Percentiles rank a stretch among this genome's conserved stretches.
Evolutionary conservation across 257 asterid species (phyloP).

Genomic region (Solanum ossicruentum): DNA sequence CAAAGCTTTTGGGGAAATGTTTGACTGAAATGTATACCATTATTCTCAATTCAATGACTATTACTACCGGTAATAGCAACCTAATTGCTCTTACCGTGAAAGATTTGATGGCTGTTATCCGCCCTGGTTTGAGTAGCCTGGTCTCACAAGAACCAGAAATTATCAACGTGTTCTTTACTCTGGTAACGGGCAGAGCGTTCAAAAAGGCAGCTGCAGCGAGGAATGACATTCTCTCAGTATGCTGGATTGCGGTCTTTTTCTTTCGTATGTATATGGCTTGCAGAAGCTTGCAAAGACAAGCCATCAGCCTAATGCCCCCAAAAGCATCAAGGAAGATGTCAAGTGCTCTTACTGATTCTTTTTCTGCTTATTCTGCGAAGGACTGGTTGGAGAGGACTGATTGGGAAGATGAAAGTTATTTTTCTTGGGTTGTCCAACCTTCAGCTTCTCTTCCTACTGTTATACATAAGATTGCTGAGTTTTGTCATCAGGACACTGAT

Average conservation of each 20-base stretch:
- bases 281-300: slow-evolving; percentile 58
- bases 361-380: slow-evolving; percentile 47
- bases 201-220: slow-evolving; percentile 15
- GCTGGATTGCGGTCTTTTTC: slow-evolving; percentile 52
- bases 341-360: slow-evolving; percentile 38
- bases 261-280: slow-evolving; percentile 57
- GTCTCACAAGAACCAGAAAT: slow-evolving; percentile 28
- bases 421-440: slow-evolving; percentile 54
- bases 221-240: slow-evolving; percentile 13
- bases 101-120: slow-evolving; percentile 39
- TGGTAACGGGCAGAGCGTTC: slow-evolving; percentile 28
- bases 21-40: slow-evolving; percentile 54
- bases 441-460: slow-evolving; percentile 49
- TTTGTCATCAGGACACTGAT: slow-evolving; percentile 37
- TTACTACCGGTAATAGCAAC: slow-evolving; percentile 69
- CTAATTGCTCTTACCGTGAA: slow-evolving; percentile 50
- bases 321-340: slow-evolving; percentile 53
- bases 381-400: slow-evolving; percentile 59
- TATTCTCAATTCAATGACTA: slow-evolving; percentile 59
- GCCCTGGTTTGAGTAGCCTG: slow-evolving; percentile 37
- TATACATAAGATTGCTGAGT: slow-evolving; percentile 35
- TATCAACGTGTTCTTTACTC: slow-evolving; percentile 23
- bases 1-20: slow-evolving; percentile 60
- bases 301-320: slow-evolving; percentile 58
- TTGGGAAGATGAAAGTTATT: slow-evolving; percentile 38